Evolutionary conservation across 139 green algal species (phyloP).

Genomic region (Choricystis sp.): DNA sequence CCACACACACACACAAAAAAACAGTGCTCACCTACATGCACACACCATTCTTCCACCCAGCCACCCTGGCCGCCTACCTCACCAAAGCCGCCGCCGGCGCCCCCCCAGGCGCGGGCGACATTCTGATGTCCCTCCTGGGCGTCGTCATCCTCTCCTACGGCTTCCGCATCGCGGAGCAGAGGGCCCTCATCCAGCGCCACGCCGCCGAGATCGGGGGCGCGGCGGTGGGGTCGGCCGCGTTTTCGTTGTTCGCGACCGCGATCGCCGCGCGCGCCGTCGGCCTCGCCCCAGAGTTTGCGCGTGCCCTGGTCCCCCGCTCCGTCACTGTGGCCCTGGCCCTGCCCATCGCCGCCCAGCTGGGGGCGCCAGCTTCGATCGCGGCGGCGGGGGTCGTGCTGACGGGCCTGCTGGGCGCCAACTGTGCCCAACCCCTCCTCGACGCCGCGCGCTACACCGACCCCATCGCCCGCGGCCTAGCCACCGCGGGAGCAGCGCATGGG

Average conservation of each 20-base stretch:
- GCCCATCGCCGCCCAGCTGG: slow-evolving; percentile 51
- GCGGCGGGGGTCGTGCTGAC: slow-evolving; percentile 66
- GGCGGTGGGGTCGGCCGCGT: slow-evolving; percentile 38
- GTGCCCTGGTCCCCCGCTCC: slow-evolving; percentile 50
- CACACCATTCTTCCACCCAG: too few relatives aligned
- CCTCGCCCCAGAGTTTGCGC: slow-evolving; percentile 36
- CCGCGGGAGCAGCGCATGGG: slow-evolving; percentile 52
- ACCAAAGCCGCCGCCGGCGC: slow-evolving; percentile 17
- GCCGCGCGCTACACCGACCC: slow-evolving; percentile 50
- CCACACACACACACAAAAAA: too few relatives aligned
- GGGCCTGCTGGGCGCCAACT: slow-evolving; percentile 54
- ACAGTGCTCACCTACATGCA: too few relatives aligned
- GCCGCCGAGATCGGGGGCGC: slow-evolving; percentile 61
- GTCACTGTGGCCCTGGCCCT: slow-evolving; percentile 77
- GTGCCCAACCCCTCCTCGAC: slow-evolving; percentile 45
- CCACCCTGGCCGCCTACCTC: slow-evolving; percentile 31
- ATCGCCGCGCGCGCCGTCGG: slow-evolving; percentile 31
- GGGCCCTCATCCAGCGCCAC: slow-evolving; percentile 59
- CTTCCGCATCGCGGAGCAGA: slow-evolving; percentile 55
- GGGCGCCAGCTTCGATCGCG: slow-evolving; percentile 48
- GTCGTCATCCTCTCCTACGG: slow-evolving; percentile 74
- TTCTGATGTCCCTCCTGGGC: slow-evolving; percentile 72
- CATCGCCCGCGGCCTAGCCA: slow-evolving; percentile 58
- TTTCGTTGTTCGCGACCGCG: slow-evolving; percentile 61
- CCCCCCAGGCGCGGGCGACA: slow-evolving; percentile 44